Evolutionary conservation across 805 yeast species (phyloP).

Genomic region (Cyberlindnera nakhonratchasimensis): DNA sequence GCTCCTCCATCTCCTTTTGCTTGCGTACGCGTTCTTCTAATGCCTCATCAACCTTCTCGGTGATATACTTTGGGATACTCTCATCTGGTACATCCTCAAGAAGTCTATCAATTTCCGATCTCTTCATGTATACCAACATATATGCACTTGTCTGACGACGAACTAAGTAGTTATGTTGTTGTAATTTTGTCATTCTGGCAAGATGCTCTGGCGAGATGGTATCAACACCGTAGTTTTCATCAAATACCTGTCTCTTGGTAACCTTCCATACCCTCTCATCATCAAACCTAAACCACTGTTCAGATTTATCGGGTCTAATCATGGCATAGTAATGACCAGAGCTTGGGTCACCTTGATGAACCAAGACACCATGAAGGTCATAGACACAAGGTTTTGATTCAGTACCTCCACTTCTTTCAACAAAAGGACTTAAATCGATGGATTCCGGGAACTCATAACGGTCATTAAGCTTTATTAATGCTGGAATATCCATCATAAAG

Average conservation of each 20-base stretch:
- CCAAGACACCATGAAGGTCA: constrained; percentile 87
- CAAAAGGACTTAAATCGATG: constrained; percentile 75
- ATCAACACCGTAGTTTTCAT: constrained; percentile 87
- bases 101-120: constrained; percentile 51
- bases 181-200: constrained; percentile 49
- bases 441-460: constrained; percentile 83
- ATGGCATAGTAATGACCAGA: constrained; percentile 96
- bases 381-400: constrained; percentile 65
- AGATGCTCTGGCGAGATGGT: constrained; percentile 47
- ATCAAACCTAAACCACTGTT: constrained; percentile 87
- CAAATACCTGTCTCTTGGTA: constrained; percentile 79
- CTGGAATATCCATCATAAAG: constrained; percentile 69
- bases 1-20: constrained; percentile 66
- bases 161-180: constrained; percentile 60
- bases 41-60: constrained; percentile 62
- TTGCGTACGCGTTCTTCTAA: constrained; percentile 49
- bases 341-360: constrained; percentile 93
- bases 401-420: constrained; percentile 50
- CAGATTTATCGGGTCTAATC: constrained; percentile 71
- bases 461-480: constrained; percentile 84
- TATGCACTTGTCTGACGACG: constrained; percentile 92
- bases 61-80: constrained; percentile 66
- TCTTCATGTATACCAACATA: constrained; percentile 90
- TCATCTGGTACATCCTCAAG: constrained; percentile 53
- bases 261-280: constrained; percentile 93